phyloP scores from a whole-genome alignment of 306 rosid species.

The Dicorynia guianensis region DNA sequence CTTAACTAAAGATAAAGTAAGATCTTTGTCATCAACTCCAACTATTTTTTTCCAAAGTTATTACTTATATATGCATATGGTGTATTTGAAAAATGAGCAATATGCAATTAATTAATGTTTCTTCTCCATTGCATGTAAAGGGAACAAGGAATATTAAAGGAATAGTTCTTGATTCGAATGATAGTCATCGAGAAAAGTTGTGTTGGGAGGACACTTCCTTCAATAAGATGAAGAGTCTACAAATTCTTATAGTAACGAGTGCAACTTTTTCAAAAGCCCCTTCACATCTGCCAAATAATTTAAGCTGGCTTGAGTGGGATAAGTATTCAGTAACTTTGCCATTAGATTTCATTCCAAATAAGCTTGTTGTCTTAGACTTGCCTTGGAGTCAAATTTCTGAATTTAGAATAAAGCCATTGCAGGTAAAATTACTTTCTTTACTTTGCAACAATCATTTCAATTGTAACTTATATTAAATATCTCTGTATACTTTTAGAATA shows the following conservation, averaged over 20 bases:
- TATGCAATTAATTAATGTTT: too few relatives aligned
- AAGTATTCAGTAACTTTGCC: conserved; percentile 29
- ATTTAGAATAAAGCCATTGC: neutral
- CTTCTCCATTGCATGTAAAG: too few relatives aligned
- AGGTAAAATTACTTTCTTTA: neutral
- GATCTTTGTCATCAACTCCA: too few relatives aligned
- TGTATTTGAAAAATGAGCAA: too few relatives aligned
- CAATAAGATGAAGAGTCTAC: conserved; percentile 13
- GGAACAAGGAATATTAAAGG: too few relatives aligned
- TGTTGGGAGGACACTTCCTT: conserved; percentile 4
- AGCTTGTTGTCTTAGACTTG: conserved; percentile 1
- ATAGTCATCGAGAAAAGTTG: too few relatives aligned
- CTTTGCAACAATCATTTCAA: neutral
- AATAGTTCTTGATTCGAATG: too few relatives aligned
- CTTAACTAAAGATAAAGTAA: neutral
- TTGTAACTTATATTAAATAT: neutral
- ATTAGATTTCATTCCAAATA: conserved; percentile 1
- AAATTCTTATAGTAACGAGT: conserved; percentile 33
- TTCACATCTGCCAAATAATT: conserved; percentile 28
- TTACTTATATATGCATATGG: too few relatives aligned
- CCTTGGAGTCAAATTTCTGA: neutral
- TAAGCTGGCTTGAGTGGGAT: conserved; percentile 33
- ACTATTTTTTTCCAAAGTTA: too few relatives aligned
- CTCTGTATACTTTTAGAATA: neutral
- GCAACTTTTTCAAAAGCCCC: neutral